Evolutionary conservation across 495 filamentous ascomycete genomes (phyloP).

Genomic region (Pyrenopolyporus hunteri): DNA sequence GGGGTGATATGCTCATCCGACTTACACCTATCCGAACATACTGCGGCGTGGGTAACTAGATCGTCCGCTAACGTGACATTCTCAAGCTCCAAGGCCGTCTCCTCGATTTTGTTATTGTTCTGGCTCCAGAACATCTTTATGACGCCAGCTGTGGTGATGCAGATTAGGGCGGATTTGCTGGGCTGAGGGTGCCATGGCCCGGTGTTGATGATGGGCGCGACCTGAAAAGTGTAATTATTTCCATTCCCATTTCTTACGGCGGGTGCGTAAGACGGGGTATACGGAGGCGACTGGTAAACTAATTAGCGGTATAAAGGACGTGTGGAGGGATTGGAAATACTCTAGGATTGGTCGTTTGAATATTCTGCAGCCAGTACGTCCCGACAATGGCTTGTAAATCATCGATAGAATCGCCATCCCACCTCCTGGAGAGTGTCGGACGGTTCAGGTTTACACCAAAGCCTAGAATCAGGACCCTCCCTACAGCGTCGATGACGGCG

Average conservation of each 20-base stretch:
- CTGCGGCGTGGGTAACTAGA: slow-evolving; percentile 78
- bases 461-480: slow-evolving; percentile 72
- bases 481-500: slow-evolving; percentile 74
- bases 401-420: slow-evolving; percentile 66
- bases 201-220: slow-evolving; percentile 57
- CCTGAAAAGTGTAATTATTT: slow-evolving; percentile 54
- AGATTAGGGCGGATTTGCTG: slow-evolving; percentile 70
- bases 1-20: background rate
- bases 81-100: slow-evolving; percentile 71
- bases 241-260: slow-evolving; percentile 49
- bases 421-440: slow-evolving; percentile 59
- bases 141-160: slow-evolving; percentile 70
- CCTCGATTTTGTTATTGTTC: slow-evolving; percentile 69
- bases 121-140: slow-evolving; percentile 72
- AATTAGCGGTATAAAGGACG: slow-evolving; percentile 17
- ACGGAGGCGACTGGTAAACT: slow-evolving; percentile 23
- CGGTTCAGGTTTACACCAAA: slow-evolving; percentile 70
- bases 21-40: slow-evolving; percentile 74
- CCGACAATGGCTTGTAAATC: slow-evolving; percentile 80
- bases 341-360: slow-evolving; percentile 27
- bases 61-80: slow-evolving; percentile 70
- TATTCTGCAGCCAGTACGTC: slow-evolving; percentile 70
- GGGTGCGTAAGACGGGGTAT: slow-evolving; percentile 48
- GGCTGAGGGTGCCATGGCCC: slow-evolving; percentile 71
- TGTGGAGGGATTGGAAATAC: slow-evolving; percentile 10